Conservation (phyloP, 2,329 filamentous ascomycete species). For the Phialophora macrospora region DNA sequence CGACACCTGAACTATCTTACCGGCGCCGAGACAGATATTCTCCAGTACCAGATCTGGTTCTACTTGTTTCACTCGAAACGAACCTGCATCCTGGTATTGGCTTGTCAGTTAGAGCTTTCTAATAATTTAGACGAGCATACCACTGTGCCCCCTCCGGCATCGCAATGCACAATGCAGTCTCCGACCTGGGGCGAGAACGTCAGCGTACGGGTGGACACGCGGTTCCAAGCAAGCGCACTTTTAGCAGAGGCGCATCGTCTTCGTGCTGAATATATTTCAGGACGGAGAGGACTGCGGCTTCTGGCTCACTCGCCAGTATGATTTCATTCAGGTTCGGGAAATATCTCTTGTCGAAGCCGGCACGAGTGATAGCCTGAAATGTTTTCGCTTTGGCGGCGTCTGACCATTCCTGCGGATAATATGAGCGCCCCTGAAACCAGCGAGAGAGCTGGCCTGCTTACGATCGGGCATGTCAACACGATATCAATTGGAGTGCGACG, state of each 20-base stretch:
- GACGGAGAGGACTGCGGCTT: conserved; percentile 2
- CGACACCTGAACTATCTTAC: neutral
- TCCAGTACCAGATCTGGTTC: conserved; percentile 1
- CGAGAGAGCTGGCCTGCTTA: neutral
- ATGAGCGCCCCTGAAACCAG: neutral
- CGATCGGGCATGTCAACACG: neutral
- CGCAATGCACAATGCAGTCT: conserved; percentile 9
- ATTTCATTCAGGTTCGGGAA: conserved; percentile 1
- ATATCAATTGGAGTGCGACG: neutral
- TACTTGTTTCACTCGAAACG: neutral
- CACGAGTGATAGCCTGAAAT: neutral
- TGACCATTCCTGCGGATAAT: neutral
- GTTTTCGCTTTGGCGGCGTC: neutral
- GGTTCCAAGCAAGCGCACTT: neutral
- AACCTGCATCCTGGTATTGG: neutral
- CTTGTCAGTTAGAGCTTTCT: neutral
- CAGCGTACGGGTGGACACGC: neutral
- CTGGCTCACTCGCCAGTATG: neutral
- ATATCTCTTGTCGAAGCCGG: conserved; percentile 3
- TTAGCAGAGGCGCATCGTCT: neutral
- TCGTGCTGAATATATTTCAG: conserved; percentile 4
- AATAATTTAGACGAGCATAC: neutral
- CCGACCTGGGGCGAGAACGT: neutral
- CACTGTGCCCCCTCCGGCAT: conserved; percentile 1
- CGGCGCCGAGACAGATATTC: neutral